A percentile compares a stretch with the other conserved stretches of the same genome.
Evolutionary conservation across 371 early-diverging fungal genomes (phyloP).

Genomic region (Mucor circinelloides): DNA sequence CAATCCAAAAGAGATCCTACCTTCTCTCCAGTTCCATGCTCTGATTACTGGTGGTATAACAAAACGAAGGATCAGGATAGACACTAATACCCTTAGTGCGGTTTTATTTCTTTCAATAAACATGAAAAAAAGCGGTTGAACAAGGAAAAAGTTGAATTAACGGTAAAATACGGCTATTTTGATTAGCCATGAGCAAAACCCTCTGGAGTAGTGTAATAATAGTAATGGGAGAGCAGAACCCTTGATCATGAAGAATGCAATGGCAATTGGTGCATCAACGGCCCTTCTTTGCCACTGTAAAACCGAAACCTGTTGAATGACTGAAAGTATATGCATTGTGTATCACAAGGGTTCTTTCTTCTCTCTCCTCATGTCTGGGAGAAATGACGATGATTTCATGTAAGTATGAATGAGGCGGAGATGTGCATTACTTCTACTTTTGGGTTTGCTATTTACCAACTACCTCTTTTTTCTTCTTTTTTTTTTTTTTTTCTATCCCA

Average conservation of each 20-base stretch:
- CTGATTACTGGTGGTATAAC: slow-evolving; percentile 12
- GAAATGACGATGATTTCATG: not conserved
- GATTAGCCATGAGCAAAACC: not conserved
- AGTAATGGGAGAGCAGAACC: not conserved
- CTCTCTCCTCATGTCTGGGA: not conserved
- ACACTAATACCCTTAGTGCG: not conserved
- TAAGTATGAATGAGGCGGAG: not conserved
- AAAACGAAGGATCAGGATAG: not conserved
- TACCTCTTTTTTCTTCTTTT: not conserved
- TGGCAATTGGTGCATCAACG: not conserved
- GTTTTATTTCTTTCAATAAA: not conserved
- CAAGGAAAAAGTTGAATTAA: not conserved
- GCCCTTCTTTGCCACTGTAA: not conserved
- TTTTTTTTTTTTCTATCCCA: slow-evolving; percentile 7
- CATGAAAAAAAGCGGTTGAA: not conserved
- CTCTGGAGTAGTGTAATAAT: too few relatives aligned
- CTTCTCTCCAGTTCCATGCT: slow-evolving; percentile 25
- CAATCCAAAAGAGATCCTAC: not conserved
- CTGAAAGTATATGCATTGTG: not conserved
- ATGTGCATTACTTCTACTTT: not conserved
- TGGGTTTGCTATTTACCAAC: not conserved
- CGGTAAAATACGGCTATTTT: not conserved
- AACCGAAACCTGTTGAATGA: not conserved
- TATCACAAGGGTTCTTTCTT: not conserved
- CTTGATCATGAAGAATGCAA: not conserved